Percentiles rank a stretch among this genome's conserved stretches.
phyloP scores from a whole-genome alignment of 1,139 yeast species.

The Blastobotrys illinoisensis region DNA sequence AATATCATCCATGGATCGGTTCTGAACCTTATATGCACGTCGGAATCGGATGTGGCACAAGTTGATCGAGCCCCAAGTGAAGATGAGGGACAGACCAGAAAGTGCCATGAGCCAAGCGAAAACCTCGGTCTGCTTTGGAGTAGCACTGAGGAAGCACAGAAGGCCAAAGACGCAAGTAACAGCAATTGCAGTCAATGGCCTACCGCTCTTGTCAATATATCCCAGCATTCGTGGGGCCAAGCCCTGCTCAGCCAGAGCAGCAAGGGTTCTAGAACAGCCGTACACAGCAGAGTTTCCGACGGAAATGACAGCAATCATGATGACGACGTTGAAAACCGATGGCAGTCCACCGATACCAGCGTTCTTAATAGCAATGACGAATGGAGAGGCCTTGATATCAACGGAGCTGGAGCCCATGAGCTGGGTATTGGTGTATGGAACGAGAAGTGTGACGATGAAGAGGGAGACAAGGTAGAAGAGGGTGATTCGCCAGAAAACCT shows the following conservation, averaged over 20 bases:
- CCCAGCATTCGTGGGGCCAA: constrained; percentile 70
- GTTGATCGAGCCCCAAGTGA: constrained; percentile 80
- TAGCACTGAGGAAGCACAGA: constrained; percentile 62
- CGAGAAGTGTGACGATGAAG: constrained; percentile 55
- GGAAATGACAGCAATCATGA: constrained; percentile 60
- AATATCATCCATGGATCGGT: constrained; percentile 59
- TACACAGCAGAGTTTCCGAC: constrained; percentile 74
- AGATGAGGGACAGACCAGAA: constrained; percentile 77
- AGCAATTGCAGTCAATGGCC: constrained; percentile 65
- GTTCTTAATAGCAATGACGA: constrained; percentile 58
- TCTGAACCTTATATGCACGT: constrained; percentile 60
- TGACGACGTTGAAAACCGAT: constrained; percentile 66
- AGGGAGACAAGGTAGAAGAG: constrained; percentile 58
- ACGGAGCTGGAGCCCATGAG: constrained; percentile 44
- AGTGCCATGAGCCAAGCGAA: constrained; percentile 79
- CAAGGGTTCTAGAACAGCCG: constrained; percentile 76
- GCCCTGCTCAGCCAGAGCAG: constrained; percentile 76
- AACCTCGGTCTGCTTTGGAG: constrained; percentile 58
- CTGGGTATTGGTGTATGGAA: constrained; percentile 50
- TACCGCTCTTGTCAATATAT: constrained; percentile 68
- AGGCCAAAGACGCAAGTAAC: constrained; percentile 57
- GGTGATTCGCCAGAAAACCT: constrained; percentile 66
- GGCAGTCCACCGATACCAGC: constrained; percentile 60
- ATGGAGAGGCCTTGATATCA: constrained; percentile 62
- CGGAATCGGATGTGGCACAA: constrained; percentile 76